phyloP scores from a whole-genome alignment of 805 yeast species.

The Geotrichum ghanense region DNA sequence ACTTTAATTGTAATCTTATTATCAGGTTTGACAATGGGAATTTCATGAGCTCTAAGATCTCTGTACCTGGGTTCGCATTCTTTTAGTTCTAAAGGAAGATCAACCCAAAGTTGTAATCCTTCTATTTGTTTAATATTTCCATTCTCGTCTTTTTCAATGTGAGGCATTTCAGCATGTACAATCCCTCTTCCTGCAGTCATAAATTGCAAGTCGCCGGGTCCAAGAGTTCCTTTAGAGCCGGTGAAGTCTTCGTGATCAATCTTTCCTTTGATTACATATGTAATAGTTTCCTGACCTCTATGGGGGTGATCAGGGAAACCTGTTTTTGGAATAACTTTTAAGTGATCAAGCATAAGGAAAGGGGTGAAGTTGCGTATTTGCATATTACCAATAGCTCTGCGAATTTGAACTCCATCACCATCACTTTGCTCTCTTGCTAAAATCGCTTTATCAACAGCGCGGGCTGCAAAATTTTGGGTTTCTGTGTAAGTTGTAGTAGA shows the following conservation, averaged over 20 bases:
- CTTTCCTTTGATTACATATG: slow-evolving; percentile 52
- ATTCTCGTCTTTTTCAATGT: slow-evolving; percentile 29
- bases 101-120: slow-evolving; percentile 87
- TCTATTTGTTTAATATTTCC: slow-evolving; percentile 29
- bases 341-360: slow-evolving; percentile 73
- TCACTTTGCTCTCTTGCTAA: slow-evolving; percentile 63
- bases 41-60: slow-evolving; percentile 57
- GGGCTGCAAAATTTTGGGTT: slow-evolving; percentile 6
- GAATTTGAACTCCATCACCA: slow-evolving; percentile 81
- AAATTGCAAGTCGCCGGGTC: slow-evolving; percentile 79
- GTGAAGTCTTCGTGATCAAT: slow-evolving; percentile 81
- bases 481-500: not conserved
- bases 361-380: slow-evolving; percentile 68
- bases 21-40: slow-evolving; percentile 55
- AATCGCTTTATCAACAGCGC: slow-evolving; percentile 41
- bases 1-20: slow-evolving; percentile 52
- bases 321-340: slow-evolving; percentile 42
- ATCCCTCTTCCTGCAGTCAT: slow-evolving; percentile 91
- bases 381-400: slow-evolving; percentile 67
- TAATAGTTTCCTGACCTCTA: slow-evolving; percentile 73
- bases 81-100: slow-evolving; percentile 55
- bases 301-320: slow-evolving; percentile 81
- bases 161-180: slow-evolving; percentile 82
- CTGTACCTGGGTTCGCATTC: slow-evolving; percentile 64
- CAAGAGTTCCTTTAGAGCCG: slow-evolving; percentile 65